Percentiles rank a stretch among this genome's conserved stretches.
These are phyloP conservation scores for Scleroderma bovista DNA, from an alignment of 768 basidiomycete genomes.

Conservation along the genomic window DNA sequence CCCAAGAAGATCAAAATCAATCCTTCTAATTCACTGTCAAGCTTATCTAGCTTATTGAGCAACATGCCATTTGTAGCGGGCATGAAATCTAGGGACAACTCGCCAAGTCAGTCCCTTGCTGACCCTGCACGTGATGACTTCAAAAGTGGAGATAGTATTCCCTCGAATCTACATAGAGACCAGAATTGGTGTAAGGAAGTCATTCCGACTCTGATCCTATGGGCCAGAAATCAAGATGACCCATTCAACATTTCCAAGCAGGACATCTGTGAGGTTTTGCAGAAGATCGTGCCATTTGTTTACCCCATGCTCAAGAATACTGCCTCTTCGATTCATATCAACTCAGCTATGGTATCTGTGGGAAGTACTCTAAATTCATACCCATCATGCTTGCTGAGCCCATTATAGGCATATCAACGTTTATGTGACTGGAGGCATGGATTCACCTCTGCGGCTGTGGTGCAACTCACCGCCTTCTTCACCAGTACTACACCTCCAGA, in stretches of 20 bases:
- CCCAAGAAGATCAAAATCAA: background rate
- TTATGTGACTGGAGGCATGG: background rate
- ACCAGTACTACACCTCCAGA: background rate
- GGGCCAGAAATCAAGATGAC: background rate
- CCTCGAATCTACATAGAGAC: background rate
- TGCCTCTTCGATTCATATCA: background rate
- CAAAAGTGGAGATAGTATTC: background rate
- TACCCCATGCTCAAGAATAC: background rate
- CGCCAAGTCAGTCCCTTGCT: too few relatives aligned
- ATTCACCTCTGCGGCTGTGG: background rate
- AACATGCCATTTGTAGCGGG: too few relatives aligned
- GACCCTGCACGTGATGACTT: background rate
- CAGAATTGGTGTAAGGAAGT: background rate
- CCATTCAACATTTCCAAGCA: background rate
- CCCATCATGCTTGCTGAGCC: background rate
- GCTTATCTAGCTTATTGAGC: too few relatives aligned
- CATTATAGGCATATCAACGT: background rate
- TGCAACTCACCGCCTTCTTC: background rate
- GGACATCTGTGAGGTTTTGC: background rate
- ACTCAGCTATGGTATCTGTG: background rate
- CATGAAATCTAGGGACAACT: too few relatives aligned
- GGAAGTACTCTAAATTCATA: background rate
- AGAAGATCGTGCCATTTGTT: background rate
- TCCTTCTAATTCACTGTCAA: too few relatives aligned
- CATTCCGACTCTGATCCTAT: background rate